Percentiles rank a stretch among this genome's conserved stretches.
These are phyloP conservation scores for Colletotrichum cuscutae DNA, from an alignment of 2,329 filamentous ascomycete species.

Conservation along the genomic window DNA sequence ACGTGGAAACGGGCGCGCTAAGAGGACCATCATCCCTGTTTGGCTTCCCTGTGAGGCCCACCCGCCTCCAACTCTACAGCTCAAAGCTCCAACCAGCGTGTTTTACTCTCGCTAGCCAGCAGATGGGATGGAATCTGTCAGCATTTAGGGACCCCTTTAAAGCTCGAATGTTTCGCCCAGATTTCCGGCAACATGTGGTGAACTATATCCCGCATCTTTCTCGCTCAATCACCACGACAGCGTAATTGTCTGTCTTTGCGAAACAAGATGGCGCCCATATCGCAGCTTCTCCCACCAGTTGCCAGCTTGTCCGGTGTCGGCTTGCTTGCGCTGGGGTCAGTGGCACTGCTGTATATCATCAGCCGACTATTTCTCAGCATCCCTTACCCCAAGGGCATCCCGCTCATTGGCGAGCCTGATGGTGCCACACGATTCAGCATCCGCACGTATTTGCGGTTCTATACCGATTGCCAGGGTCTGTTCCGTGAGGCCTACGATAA, in stretches of 20 bases:
- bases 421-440: slow-evolving; percentile 41
- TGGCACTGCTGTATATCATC: slow-evolving; percentile 35
- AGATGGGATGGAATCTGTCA: background rate
- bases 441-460: slow-evolving; percentile 42
- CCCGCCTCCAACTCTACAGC: background rate
- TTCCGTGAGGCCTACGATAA: slow-evolving; percentile 45
- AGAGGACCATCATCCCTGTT: slow-evolving; percentile 1
- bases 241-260: background rate
- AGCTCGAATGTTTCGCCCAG: background rate
- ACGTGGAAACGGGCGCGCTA: background rate
- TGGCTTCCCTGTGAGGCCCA: background rate
- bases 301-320: slow-evolving; percentile 12
- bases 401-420: slow-evolving; percentile 40
- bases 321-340: background rate
- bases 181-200: background rate
- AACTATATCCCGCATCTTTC: background rate
- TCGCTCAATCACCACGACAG: background rate
- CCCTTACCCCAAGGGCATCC: slow-evolving; percentile 41
- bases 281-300: background rate
- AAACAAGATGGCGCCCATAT: slow-evolving; percentile 9
- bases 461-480: slow-evolving; percentile 43
- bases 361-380: slow-evolving; percentile 35
- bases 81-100: background rate
- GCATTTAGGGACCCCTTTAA: background rate
- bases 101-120: background rate